These are phyloP conservation scores for Tetrapisispora fleetii DNA, from an alignment of 805 yeast genomes.

Conservation along the genomic window DNA sequence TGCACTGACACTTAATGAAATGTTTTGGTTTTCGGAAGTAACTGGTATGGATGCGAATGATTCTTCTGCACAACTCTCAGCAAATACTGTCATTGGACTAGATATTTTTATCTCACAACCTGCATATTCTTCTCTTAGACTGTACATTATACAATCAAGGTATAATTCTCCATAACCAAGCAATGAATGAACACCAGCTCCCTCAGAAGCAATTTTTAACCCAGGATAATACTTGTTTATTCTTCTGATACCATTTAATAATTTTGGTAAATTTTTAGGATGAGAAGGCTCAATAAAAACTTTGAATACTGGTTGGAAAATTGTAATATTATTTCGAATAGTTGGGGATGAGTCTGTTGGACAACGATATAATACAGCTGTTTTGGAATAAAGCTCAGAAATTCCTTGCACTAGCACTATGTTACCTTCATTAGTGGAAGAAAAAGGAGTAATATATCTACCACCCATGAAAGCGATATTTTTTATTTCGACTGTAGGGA, in stretches of 20 bases:
- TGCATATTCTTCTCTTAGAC: slow-evolving; percentile 53
- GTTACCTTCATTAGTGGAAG: slow-evolving; percentile 52
- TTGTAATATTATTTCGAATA: slow-evolving; percentile 31
- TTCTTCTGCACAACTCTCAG: slow-evolving; percentile 62
- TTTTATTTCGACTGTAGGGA: slow-evolving; percentile 27
- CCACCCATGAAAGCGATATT: slow-evolving; percentile 51
- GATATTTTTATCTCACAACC: slow-evolving; percentile 70
- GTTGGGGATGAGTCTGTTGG: slow-evolving; percentile 33
- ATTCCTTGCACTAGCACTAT: slow-evolving; percentile 60
- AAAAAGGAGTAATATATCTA: slow-evolving; percentile 51
- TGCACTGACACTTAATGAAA: slow-evolving; percentile 56
- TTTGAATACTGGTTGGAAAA: slow-evolving; percentile 55
- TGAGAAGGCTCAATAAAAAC: slow-evolving; percentile 73
- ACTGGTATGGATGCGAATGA: slow-evolving; percentile 62
- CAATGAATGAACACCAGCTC: slow-evolving; percentile 77
- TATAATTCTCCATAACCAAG: slow-evolving; percentile 82
- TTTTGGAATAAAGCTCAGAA: slow-evolving; percentile 44
- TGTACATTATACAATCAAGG: slow-evolving; percentile 74
- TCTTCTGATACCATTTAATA: slow-evolving; percentile 59
- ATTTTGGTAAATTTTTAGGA: slow-evolving; percentile 68
- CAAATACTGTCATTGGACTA: slow-evolving; percentile 69
- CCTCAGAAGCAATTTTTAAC: slow-evolving; percentile 62
- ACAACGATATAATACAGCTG: slow-evolving; percentile 44
- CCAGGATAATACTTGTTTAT: slow-evolving; percentile 58
- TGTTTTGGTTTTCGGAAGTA: slow-evolving; percentile 43